A percentile compares a stretch with the other conserved stretches of the same genome.
phyloP scores from a whole-genome alignment of 495 filamentous ascomycete genomes.

The Neurospora sp. region DNA sequence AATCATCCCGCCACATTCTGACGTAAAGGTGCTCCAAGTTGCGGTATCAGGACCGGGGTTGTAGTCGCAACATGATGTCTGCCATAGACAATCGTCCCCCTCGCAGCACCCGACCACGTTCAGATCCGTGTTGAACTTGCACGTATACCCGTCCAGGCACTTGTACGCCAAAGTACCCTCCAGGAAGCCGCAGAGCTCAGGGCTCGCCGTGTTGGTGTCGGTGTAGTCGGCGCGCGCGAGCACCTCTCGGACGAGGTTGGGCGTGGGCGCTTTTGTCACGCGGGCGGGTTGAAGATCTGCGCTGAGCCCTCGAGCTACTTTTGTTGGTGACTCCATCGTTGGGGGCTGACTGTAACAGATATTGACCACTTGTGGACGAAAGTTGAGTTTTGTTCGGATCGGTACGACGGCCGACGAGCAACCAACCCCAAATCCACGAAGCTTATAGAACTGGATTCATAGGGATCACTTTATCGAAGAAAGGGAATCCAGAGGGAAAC shows the following conservation, averaged over 20 bases:
- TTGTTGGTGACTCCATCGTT: background rate
- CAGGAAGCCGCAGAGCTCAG: constrained; percentile 2
- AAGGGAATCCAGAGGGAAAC: background rate
- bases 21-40: background rate
- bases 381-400: background rate
- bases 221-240: background rate
- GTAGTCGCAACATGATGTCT: background rate
- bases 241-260: background rate
- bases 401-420: background rate
- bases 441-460: background rate
- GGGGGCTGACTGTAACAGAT: background rate
- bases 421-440: background rate
- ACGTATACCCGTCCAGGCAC: background rate
- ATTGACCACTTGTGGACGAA: background rate
- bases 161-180: background rate
- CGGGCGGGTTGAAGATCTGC: background rate
- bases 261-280: background rate
- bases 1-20: background rate
- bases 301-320: background rate
- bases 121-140: constrained; percentile 7
- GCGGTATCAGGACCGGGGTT: background rate
- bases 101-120: constrained; percentile 3
- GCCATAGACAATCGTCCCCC: background rate
- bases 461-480: background rate
- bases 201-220: background rate